These are phyloP conservation scores for Tylopilus rubrobrunneus DNA, from an alignment of 768 basidiomycete genomes.

Conservation along the genomic window DNA sequence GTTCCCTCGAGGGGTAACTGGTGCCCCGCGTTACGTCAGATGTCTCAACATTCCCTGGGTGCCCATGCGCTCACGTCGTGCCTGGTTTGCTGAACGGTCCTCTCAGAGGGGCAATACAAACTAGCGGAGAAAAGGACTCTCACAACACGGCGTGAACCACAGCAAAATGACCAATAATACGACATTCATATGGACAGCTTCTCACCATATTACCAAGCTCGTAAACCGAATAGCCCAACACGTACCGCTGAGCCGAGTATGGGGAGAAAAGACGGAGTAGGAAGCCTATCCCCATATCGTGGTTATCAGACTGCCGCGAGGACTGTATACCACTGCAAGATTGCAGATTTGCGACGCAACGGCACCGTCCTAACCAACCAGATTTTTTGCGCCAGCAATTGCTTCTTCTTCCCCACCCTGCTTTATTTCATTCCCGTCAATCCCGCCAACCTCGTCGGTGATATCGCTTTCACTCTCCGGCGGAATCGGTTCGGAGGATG, in stretches of 20 bases:
- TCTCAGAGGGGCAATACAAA: neutral
- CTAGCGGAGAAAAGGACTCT: neutral
- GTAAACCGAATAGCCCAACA: neutral
- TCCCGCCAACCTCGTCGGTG: constrained; percentile 27
- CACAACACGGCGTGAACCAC: neutral
- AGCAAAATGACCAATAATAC: no score
- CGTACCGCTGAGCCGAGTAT: neutral
- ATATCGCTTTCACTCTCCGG: constrained; percentile 35
- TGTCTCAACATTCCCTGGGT: neutral
- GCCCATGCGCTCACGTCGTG: neutral
- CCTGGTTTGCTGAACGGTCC: neutral
- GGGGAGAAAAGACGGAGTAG: constrained; percentile 19
- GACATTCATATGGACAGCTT: neutral
- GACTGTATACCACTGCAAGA: neutral
- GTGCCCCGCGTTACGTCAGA: neutral
- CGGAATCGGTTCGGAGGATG: constrained; percentile 30
- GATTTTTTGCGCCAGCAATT: constrained; percentile 4
- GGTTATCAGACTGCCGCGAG: constrained; percentile 13
- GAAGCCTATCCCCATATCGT: neutral
- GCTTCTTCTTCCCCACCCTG: constrained; percentile 15
- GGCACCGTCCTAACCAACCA: constrained; percentile 16
- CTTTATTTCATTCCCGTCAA: constrained; percentile 19
- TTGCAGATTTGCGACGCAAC: constrained; percentile 14
- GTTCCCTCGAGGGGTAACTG: no score
- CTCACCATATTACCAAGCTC: neutral